phyloP scores from a whole-genome alignment of 2,329 filamentous ascomycete genomes.

The Scleromitrula shiraiana region DNA sequence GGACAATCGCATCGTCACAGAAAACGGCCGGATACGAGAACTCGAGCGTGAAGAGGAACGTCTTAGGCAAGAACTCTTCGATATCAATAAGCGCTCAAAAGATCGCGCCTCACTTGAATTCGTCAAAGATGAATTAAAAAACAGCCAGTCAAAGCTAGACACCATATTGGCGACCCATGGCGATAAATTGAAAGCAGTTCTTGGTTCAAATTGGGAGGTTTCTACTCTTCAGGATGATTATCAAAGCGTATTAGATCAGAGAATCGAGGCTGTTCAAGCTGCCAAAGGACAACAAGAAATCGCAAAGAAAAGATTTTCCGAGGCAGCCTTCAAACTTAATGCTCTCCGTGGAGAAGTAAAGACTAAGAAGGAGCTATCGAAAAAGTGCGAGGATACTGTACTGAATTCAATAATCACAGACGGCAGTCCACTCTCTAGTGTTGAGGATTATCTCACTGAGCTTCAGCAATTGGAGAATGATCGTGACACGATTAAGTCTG shows the following conservation, averaged over 20 bases:
- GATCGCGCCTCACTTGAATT: slow-evolving; percentile 80
- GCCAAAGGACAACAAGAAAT: slow-evolving; percentile 64
- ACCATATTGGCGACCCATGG: slow-evolving; percentile 71
- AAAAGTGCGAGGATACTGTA: slow-evolving; percentile 51
- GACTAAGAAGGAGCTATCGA: slow-evolving; percentile 54
- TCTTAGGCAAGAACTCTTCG: slow-evolving; percentile 72
- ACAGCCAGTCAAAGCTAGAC: slow-evolving; percentile 65
- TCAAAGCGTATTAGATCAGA: slow-evolving; percentile 52
- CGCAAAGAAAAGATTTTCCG: slow-evolving; percentile 63
- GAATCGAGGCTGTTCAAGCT: slow-evolving; percentile 50
- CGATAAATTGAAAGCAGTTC: slow-evolving; percentile 55
- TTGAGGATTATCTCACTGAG: slow-evolving; percentile 48
- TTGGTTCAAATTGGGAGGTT: slow-evolving; percentile 62
- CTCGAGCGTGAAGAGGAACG: slow-evolving; percentile 66
- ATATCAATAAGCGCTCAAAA: slow-evolving; percentile 71
- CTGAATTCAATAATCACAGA: slow-evolving; percentile 38
- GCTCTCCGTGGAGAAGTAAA: slow-evolving; percentile 55
- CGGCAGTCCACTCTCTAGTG: slow-evolving; percentile 33
- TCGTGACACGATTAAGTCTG: slow-evolving; percentile 47
- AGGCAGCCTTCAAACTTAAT: slow-evolving; percentile 66
- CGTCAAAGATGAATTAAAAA: slow-evolving; percentile 69
- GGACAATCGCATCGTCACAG: slow-evolving; percentile 61
- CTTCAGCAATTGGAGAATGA: slow-evolving; percentile 42
- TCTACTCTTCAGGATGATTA: slow-evolving; percentile 64
- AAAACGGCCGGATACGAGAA: slow-evolving; percentile 56